Evolutionary conservation across 352 stramenopile species (phyloP).

Genomic region (Pythium oligandrum): DNA sequence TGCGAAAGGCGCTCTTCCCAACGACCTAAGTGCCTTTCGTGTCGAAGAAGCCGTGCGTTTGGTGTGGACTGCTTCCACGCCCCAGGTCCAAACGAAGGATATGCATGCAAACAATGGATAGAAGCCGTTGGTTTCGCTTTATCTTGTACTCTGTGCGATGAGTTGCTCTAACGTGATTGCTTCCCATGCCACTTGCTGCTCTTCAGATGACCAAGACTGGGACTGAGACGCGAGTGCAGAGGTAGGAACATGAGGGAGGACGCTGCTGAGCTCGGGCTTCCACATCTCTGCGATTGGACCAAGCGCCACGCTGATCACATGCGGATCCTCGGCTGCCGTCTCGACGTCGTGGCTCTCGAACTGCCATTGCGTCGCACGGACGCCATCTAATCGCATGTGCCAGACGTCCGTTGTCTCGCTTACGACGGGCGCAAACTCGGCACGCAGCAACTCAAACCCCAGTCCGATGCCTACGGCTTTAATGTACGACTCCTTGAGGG

Average conservation of each 20-base stretch:
- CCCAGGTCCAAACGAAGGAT: too few relatives aligned
- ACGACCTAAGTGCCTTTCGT: slow-evolving; percentile 25
- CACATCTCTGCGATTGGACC: slow-evolving; percentile 40
- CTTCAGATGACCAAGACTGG: too few relatives aligned
- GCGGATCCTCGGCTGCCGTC: slow-evolving; percentile 4
- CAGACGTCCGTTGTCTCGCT: slow-evolving; percentile 15
- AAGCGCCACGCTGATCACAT: slow-evolving; percentile 44
- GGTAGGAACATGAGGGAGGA: slow-evolving; percentile 18
- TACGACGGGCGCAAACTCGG: slow-evolving; percentile 31
- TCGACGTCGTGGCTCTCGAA: slow-evolving; percentile 37
- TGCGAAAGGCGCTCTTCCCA: slow-evolving; percentile 79
- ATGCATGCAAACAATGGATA: too few relatives aligned
- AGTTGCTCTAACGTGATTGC: too few relatives aligned
- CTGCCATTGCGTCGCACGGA: slow-evolving; percentile 29
- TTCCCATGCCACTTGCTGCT: too few relatives aligned
- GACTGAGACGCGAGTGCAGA: too few relatives aligned
- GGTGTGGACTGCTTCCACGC: too few relatives aligned
- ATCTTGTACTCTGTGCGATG: too few relatives aligned
- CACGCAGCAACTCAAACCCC: slow-evolving; percentile 50
- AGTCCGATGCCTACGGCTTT: slow-evolving; percentile 70
- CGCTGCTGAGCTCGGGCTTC: slow-evolving; percentile 35
- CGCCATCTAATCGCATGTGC: slow-evolving; percentile 38
- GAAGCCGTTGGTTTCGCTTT: too few relatives aligned
- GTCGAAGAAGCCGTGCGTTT: background rate
- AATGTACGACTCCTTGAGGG: slow-evolving; percentile 74